A percentile compares a stretch with the other conserved stretches of the same genome.
Conservation (phyloP, 2,329 filamentous ascomycete genomes). For the Aspergillus pseudoterreus region DNA sequence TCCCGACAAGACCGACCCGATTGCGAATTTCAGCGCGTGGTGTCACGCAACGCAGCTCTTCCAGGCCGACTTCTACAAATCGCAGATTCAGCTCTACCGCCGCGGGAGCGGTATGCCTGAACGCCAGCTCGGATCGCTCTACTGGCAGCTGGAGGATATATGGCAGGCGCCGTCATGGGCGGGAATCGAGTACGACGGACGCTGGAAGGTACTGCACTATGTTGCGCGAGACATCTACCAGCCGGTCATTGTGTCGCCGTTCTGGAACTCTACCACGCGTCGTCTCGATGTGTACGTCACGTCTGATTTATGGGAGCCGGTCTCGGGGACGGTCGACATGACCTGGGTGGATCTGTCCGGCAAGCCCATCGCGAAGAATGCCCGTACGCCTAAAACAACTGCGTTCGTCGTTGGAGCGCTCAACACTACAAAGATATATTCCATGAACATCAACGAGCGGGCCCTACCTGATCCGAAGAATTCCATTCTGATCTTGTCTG, state of each 20-base stretch:
- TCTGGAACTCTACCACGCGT: slow-evolving; percentile 50
- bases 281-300: slow-evolving; percentile 54
- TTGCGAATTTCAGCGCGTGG: slow-evolving; percentile 61
- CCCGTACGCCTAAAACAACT: slow-evolving; percentile 29
- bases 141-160: slow-evolving; percentile 65
- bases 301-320: slow-evolving; percentile 54
- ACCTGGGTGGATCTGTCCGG: slow-evolving; percentile 53
- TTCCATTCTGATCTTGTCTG: slow-evolving; percentile 43
- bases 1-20: slow-evolving; percentile 50
- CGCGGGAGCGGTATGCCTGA: slow-evolving; percentile 56
- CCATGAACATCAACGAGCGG: slow-evolving; percentile 35
- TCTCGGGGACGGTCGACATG: slow-evolving; percentile 45
- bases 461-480: slow-evolving; percentile 32
- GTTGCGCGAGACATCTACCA: slow-evolving; percentile 56
- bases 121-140: slow-evolving; percentile 57
- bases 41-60: slow-evolving; percentile 61
- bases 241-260: slow-evolving; percentile 57
- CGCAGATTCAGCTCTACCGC: slow-evolving; percentile 60
- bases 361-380: slow-evolving; percentile 34
- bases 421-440: slow-evolving; percentile 50
- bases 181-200: slow-evolving; percentile 59
- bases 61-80: slow-evolving; percentile 61
- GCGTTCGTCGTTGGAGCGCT: slow-evolving; percentile 48
- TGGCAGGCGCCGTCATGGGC: slow-evolving; percentile 65
- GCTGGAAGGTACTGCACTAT: slow-evolving; percentile 62